Percentiles rank a stretch among this genome's conserved stretches.
Evolutionary conservation across 148 eudicot species (phyloP).

Genomic region (Arbutus unedo): DNA sequence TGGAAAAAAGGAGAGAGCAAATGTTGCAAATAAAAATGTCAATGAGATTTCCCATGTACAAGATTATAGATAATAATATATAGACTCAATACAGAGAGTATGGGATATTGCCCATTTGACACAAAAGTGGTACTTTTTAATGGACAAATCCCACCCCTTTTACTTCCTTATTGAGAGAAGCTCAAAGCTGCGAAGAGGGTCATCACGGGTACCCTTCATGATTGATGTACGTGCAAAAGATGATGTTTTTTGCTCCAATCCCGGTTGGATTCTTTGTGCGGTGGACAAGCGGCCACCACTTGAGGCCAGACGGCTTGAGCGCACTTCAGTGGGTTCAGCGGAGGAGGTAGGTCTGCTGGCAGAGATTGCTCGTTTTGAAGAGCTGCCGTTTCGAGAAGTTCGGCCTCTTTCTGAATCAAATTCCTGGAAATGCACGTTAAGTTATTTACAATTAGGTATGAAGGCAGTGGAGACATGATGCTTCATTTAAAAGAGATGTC

Average conservation of each 20-base stretch:
- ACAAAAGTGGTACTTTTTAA: neutral
- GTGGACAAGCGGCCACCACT: constrained; percentile 46
- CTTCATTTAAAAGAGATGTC: neutral
- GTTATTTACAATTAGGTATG: neutral
- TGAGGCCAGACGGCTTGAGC: constrained; percentile 40
- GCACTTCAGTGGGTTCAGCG: constrained; percentile 34
- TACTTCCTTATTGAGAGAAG: constrained; percentile 76
- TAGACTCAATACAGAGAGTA: neutral
- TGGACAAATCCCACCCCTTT: constrained; percentile 10
- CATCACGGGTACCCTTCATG: constrained; percentile 59
- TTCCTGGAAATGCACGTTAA: constrained; percentile 31
- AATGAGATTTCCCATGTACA: constrained; percentile 19
- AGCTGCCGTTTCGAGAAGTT: constrained; percentile 54
- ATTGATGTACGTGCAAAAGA: constrained; percentile 50
- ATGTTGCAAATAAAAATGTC: neutral
- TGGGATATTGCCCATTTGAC: neutral
- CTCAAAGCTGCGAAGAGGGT: constrained; percentile 86
- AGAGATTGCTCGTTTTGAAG: constrained; percentile 58
- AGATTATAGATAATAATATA: neutral
- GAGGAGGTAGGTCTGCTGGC: constrained; percentile 51
- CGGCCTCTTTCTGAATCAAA: constrained; percentile 54
- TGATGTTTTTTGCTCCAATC: constrained; percentile 45
- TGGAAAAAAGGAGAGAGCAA: neutral
- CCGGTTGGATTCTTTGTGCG: constrained; percentile 48
- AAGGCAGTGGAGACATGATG: neutral